Evolutionary conservation across 2,329 filamentous ascomycete species (phyloP).

Genomic region (Calonectria hongkongensis): DNA sequence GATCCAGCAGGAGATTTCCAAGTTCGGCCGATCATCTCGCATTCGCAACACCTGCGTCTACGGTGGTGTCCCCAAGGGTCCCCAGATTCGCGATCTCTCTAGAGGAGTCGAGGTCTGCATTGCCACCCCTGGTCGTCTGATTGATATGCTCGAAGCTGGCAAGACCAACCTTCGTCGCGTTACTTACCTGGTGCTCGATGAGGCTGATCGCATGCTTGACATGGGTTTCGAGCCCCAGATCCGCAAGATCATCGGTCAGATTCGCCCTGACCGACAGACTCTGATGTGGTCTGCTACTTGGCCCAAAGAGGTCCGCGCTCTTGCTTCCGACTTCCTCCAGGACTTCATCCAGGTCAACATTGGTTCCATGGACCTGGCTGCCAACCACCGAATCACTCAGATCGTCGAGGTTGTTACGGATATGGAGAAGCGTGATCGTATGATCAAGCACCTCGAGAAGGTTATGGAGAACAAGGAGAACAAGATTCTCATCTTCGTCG

Average conservation of each 20-base stretch:
- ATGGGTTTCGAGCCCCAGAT: slow-evolving; percentile 99
- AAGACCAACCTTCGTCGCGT: slow-evolving; percentile 99
- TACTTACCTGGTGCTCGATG: slow-evolving; percentile 98
- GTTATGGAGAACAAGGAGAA: slow-evolving; percentile 97
- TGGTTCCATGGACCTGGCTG: slow-evolving; percentile 94
- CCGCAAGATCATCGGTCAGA: slow-evolving; percentile 98
- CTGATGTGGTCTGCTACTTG: slow-evolving; percentile 99
- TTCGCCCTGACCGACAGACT: slow-evolving; percentile 97
- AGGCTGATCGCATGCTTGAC: slow-evolving; percentile 99
- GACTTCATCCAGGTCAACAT: slow-evolving; percentile 99
- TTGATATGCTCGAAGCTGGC: slow-evolving; percentile 98
- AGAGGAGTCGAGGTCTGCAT: slow-evolving; percentile 99
- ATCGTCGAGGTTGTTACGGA: slow-evolving; percentile 97
- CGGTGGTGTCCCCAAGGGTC: slow-evolving; percentile 98
- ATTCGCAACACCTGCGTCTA: slow-evolving; percentile 99
- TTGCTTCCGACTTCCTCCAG: slow-evolving; percentile 92
- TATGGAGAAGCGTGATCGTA: slow-evolving; percentile 97
- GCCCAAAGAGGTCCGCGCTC: slow-evolving; percentile 97
- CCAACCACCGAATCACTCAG: slow-evolving; percentile 98
- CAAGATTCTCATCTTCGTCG: slow-evolving; percentile 96
- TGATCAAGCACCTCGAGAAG: slow-evolving; percentile 98
- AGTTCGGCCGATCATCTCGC: slow-evolving; percentile 97
- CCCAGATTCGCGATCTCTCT: slow-evolving; percentile 95
- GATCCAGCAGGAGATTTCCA: slow-evolving; percentile 98
- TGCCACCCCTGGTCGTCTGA: slow-evolving; percentile 96